Percentiles rank a stretch among this genome's conserved stretches.
These are phyloP conservation scores for Talaromyces piceae DNA, from an alignment of 2,329 filamentous ascomycete genomes.

Conservation along the genomic window DNA sequence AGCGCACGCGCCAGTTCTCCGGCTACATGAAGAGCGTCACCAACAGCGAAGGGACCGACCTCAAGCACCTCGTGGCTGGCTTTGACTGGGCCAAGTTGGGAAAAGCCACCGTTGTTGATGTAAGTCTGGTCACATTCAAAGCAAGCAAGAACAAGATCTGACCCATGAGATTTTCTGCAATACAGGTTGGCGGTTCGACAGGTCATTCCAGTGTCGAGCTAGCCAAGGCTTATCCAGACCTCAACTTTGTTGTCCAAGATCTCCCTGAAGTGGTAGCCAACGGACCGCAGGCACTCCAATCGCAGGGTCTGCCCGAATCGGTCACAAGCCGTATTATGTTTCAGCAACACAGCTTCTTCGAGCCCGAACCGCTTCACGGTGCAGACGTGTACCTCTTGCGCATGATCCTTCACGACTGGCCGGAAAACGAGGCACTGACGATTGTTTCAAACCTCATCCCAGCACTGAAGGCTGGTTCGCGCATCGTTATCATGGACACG, in stretches of 20 bases:
- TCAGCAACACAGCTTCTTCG: constrained; percentile 27
- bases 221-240: constrained; percentile 43
- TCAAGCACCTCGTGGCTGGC: constrained; percentile 41
- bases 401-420: constrained; percentile 35
- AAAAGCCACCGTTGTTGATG: constrained; percentile 48
- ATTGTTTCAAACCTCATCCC: constrained; percentile 28
- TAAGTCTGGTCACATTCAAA: not conserved
- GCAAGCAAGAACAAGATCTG: not conserved
- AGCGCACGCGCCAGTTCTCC: constrained; percentile 45
- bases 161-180: not conserved
- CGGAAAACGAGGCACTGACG: constrained; percentile 24
- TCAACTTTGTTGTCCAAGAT: constrained; percentile 50
- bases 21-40: constrained; percentile 50
- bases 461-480: constrained; percentile 19
- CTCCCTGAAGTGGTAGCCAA: constrained; percentile 28
- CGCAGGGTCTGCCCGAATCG: not conserved
- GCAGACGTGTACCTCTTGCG: constrained; percentile 27
- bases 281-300: not conserved
- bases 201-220: constrained; percentile 53
- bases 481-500: constrained; percentile 26
- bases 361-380: constrained; percentile 19
- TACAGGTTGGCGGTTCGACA: constrained; percentile 45
- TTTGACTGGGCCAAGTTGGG: constrained; percentile 22
- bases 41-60: constrained; percentile 50
- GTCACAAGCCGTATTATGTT: constrained; percentile 15